Base-by-base conservation (phyloP, 352 stramenopile genomes). In the Phytopythium montanum region DNA sequence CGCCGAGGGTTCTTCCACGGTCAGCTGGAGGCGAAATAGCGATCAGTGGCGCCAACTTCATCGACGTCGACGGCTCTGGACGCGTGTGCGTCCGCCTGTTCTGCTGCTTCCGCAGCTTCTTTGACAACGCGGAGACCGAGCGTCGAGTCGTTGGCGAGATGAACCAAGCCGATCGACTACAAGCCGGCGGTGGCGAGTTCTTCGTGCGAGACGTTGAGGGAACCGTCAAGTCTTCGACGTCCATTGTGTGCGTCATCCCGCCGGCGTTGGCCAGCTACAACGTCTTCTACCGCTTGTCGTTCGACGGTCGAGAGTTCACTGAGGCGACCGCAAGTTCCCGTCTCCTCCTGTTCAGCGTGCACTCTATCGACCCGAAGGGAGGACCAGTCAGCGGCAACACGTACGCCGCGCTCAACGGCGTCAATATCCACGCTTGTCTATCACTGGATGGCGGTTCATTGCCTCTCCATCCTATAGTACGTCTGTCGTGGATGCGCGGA, bases 381-480 rank as follows among this genome's bases (percentile, higher is more conserved):
- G 82, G 82, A 5, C 82, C 82, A 5, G 72, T 87, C 14, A 88
- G 72, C 34, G 82, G 82, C 0, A 90, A 88, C 61, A 92, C 82
- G 36, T 92, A 92, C 61, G 72, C 77, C 1, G 69, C 76, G 2
- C 60, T 90, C 0, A 65, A 85, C 23, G 78, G 82, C 3, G 80
- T 79, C 1, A 90, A 89, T 28, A 76, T 92, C n/a, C 64, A 72
- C 8, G 60, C 72, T 7, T 90, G 82, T 44, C 62, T 90, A 29
- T 66, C 69, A 6, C 57, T 33, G 45, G 64, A 29, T 16, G 53
- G 19, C n/a, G 59, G 45, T 42, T 23, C 16, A 5, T 49, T 21
- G 10, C 10, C 64, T 2, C 28, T 84, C 10, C 50, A 49, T 2
- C 65, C 81, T 7, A 41, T 76, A 2, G 76, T 90, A 19, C 68